Conservation (phyloP, 1,284 basidiomycete species). For the Microbotryomycetes sp. region DNA sequence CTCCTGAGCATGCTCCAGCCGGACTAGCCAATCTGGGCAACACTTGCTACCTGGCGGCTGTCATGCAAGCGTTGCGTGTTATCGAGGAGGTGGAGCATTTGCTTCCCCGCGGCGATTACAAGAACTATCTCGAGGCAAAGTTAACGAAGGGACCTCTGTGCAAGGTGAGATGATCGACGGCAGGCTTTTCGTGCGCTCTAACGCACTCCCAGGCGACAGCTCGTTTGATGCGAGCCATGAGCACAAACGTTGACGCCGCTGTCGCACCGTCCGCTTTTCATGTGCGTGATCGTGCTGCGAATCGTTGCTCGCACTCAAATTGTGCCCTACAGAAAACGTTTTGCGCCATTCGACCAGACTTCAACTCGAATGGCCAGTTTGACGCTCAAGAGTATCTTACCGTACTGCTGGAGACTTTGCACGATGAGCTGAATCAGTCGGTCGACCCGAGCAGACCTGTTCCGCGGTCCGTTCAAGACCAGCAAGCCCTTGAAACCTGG, state of each 20-base stretch:
- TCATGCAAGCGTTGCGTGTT: conserved; percentile 54
- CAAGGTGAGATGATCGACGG: not conserved
- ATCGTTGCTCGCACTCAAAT: not conserved
- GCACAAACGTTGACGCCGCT: not conserved
- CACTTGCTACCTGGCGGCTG: conserved; percentile 98
- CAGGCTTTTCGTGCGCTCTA: no score
- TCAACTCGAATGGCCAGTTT: not conserved
- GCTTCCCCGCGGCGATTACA: not conserved
- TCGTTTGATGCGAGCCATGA: not conserved
- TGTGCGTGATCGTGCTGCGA: not conserved
- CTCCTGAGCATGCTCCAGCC: conserved; percentile 32
- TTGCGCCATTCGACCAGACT: not conserved
- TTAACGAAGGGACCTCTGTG: not conserved
- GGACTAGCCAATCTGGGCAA: conserved; percentile 94
- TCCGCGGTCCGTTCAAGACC: not conserved
- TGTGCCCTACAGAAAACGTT: not conserved
- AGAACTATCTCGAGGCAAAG: not conserved
- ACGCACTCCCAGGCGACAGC: not conserved
- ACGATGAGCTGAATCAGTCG: not conserved
- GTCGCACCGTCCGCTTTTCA: not conserved
- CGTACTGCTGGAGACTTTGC: not conserved
- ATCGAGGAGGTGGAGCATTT: not conserved
- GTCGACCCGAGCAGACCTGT: not conserved
- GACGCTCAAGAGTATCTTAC: not conserved
- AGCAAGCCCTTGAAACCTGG: not conserved